Evolutionary conservation across 495 filamentous ascomycete genomes (phyloP).

Genomic region (Choiromyces venosus): DNA sequence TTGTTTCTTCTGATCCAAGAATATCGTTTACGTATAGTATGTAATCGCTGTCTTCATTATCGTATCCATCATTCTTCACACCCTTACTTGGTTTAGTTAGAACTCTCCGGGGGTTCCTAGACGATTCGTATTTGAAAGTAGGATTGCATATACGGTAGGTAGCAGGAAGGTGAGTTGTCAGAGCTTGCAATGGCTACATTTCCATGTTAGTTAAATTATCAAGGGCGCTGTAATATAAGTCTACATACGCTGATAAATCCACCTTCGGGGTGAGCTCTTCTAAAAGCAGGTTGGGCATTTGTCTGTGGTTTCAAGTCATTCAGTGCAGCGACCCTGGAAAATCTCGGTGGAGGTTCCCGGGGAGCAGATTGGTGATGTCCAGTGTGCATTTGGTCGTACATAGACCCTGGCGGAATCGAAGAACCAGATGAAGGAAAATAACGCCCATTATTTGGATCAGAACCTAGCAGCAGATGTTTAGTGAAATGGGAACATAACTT

Average conservation of each 20-base stretch:
- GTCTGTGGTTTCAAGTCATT: constrained; percentile 75
- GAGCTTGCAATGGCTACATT: constrained; percentile 81
- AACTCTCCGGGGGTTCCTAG: constrained; percentile 92
- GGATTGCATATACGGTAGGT: constrained; percentile 99
- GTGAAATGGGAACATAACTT: constrained; percentile 11
- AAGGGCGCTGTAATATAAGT: constrained; percentile 8
- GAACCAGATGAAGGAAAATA: constrained; percentile 67
- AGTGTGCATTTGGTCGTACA: constrained; percentile 68
- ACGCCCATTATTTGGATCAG: constrained; percentile 33
- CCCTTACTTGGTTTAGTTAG: constrained; percentile 99
- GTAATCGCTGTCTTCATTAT: constrained; percentile 99
- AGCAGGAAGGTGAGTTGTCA: constrained; percentile 86
- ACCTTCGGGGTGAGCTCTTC: constrained; percentile 91
- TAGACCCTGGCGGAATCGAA: constrained; percentile 61
- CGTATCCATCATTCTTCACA: constrained; percentile 96
- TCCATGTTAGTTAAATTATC: constrained; percentile 4
- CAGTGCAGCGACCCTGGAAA: constrained; percentile 66
- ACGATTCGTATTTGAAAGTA: constrained; percentile 97
- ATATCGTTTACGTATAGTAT: constrained; percentile 99
- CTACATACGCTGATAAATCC: constrained; percentile 92
- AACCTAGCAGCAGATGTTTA: constrained; percentile 23
- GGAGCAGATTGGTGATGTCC: constrained; percentile 51
- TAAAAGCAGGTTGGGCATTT: constrained; percentile 80
- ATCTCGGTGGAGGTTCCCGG: constrained; percentile 76
- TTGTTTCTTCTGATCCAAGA: constrained; percentile 93